Evolutionary conservation across 164 flowering plant genomes (phyloP).

Genomic region (Euptelea pleiosperma): DNA sequence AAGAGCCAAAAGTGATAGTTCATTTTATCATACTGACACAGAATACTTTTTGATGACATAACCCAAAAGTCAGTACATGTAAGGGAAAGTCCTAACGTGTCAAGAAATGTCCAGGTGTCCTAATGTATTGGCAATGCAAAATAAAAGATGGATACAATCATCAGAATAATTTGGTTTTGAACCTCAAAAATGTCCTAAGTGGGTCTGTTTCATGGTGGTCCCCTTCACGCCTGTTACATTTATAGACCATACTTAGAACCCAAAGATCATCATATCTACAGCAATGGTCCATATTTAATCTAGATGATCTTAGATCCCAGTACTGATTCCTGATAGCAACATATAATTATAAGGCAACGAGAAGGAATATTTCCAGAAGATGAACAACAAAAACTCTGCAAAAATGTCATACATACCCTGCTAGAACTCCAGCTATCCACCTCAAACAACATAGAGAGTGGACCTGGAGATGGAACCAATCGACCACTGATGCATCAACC

Average conservation of each 20-base stretch:
- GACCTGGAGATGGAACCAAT: slow-evolving; percentile 75
- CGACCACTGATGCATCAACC: slow-evolving; percentile 98
- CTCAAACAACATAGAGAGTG: slow-evolving; percentile 63
- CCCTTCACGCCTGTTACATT: background rate
- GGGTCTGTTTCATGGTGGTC: background rate
- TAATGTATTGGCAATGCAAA: too few relatives aligned
- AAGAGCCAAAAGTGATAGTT: too few relatives aligned
- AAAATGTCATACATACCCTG: slow-evolving; percentile 55
- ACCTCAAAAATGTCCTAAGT: background rate
- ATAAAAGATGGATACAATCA: background rate
- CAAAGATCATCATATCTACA: background rate
- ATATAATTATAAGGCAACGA: background rate
- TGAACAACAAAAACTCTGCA: background rate
- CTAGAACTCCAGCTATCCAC: slow-evolving; percentile 81
- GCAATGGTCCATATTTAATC: background rate
- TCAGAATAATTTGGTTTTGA: background rate
- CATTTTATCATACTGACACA: too few relatives aligned
- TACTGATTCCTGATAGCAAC: background rate
- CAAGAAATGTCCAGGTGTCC: too few relatives aligned
- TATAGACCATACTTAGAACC: background rate
- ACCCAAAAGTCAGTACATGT: too few relatives aligned
- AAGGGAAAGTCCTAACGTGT: too few relatives aligned
- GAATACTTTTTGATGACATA: too few relatives aligned
- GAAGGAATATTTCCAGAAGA: background rate
- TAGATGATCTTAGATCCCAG: background rate